Evolutionary conservation across 768 basidiomycete genomes (phyloP).

Genomic region (Tephrocybe sp.): DNA sequence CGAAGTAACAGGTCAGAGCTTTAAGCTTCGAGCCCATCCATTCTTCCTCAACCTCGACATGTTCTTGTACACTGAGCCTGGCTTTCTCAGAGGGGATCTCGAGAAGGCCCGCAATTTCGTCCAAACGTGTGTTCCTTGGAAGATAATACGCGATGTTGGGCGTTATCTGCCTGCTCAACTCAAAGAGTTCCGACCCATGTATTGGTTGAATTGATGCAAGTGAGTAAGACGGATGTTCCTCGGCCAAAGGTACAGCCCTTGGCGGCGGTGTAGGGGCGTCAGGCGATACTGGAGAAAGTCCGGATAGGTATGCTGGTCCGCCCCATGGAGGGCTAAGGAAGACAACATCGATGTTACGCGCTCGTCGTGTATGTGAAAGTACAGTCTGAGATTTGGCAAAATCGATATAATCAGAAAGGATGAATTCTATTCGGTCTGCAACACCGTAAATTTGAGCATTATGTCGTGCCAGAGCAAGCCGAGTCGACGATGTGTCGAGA

Average conservation of each 20-base stretch:
- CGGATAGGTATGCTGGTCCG: constrained; percentile 69
- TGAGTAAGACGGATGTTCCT: constrained; percentile 56
- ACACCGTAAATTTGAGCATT: constrained; percentile 95
- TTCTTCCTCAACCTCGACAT: constrained; percentile 91
- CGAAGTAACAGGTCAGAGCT: constrained; percentile 93
- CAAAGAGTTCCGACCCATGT: constrained; percentile 81
- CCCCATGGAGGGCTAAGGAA: constrained; percentile 98
- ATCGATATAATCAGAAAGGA: constrained; percentile 80
- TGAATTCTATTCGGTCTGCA: constrained; percentile 92
- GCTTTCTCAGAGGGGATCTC: constrained; percentile 4
- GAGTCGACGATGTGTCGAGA: constrained; percentile 78
- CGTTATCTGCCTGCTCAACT: constrained; percentile 68
- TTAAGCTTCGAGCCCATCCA: constrained; percentile 96
- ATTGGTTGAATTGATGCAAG: constrained; percentile 77
- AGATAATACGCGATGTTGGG: constrained; percentile 87
- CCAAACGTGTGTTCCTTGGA: constrained; percentile 75
- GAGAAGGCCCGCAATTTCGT: constrained; percentile 59
- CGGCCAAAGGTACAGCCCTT: constrained; percentile 12
- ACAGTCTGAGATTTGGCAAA: constrained; percentile 62
- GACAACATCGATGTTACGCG: constrained; percentile 77
- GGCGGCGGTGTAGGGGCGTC: constrained; percentile 10
- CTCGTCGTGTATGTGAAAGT: constrained; percentile 19
- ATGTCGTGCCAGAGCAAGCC: constrained; percentile 90
- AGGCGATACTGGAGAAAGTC: constrained; percentile 19
- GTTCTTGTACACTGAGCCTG: constrained; percentile 37